Conservation (phyloP, 768 basidiomycete species). For the Gyrodon lividus region DNA sequence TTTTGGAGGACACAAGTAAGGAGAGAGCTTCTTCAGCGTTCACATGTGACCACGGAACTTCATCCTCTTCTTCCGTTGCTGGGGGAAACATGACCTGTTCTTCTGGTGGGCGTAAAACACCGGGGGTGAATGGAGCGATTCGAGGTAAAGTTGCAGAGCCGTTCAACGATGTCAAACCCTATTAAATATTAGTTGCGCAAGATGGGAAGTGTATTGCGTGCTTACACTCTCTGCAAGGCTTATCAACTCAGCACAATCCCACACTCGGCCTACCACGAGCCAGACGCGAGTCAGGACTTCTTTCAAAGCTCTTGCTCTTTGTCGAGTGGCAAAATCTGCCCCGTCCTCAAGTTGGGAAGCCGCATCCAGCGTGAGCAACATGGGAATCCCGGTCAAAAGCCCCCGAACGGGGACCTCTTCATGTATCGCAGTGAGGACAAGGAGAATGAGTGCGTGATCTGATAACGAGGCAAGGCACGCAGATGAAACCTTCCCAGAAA, state of each 20-base stretch:
- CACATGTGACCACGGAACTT: conserved; percentile 38
- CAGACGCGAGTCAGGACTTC: conserved; percentile 66
- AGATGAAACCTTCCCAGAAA: conserved; percentile 41
- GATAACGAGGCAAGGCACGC: conserved; percentile 58
- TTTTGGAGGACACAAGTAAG: conserved; percentile 50
- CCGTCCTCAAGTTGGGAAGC: conserved; percentile 45
- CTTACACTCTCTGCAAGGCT: conserved; percentile 57
- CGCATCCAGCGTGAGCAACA: conserved; percentile 74
- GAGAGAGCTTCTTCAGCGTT: conserved; percentile 54
- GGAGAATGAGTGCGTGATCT: conserved; percentile 73
- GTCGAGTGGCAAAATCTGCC: conserved; percentile 37
- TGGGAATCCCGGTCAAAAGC: conserved; percentile 76
- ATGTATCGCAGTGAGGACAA: conserved; percentile 66
- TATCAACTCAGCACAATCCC: conserved; percentile 60
- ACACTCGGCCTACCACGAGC: conserved; percentile 65
- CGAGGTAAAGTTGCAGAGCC: conserved; percentile 38
- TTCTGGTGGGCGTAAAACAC: conserved; percentile 45
- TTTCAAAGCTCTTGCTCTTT: conserved; percentile 54
- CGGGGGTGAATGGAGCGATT: conserved; percentile 35
- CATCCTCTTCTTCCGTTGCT: conserved; percentile 20
- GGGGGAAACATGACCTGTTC: conserved; percentile 43
- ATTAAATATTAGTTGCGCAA: conserved; percentile 7
- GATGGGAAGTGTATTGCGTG: conserved; percentile 3
- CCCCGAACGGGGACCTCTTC: conserved; percentile 73
- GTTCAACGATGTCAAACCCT: conserved; percentile 50